Evolutionary conservation across 2,329 filamentous ascomycete genomes (phyloP).

Genomic region (Cercospora sojina): DNA sequence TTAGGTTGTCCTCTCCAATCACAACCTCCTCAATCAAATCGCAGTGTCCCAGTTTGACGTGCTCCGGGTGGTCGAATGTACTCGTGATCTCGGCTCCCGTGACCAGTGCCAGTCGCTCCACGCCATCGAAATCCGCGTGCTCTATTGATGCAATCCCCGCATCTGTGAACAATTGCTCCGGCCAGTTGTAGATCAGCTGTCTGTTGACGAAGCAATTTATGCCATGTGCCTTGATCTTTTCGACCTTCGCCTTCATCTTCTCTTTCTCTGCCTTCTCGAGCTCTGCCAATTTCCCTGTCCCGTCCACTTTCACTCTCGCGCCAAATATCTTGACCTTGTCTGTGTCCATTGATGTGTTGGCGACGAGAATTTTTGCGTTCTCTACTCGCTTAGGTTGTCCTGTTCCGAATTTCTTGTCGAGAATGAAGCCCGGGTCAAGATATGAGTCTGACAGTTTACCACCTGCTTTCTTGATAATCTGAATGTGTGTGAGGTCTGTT

Average conservation of each 20-base stretch:
- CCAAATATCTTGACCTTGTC: slow-evolving; percentile 99
- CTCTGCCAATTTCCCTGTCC: slow-evolving; percentile 95
- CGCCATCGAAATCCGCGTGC: slow-evolving; percentile 97
- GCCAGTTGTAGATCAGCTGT: slow-evolving; percentile 99
- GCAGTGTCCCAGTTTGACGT: slow-evolving; percentile 93
- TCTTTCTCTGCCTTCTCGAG: slow-evolving; percentile 97
- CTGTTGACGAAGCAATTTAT: slow-evolving; percentile 99
- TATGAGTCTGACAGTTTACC: slow-evolving; percentile 98
- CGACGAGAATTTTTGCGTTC: slow-evolving; percentile 96
- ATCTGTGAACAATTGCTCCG: slow-evolving; percentile 96
- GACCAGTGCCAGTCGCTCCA: slow-evolving; percentile 89
- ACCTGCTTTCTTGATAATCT: slow-evolving; percentile 99
- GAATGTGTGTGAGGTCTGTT: slow-evolving; percentile 93
- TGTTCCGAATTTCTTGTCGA: slow-evolving; percentile 98
- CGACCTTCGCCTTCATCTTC: slow-evolving; percentile 99
- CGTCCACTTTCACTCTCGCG: slow-evolving; percentile 92
- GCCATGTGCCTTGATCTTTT: slow-evolving; percentile 96
- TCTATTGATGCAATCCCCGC: slow-evolving; percentile 98
- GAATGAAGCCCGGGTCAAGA: slow-evolving; percentile 94
- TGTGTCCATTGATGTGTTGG: slow-evolving; percentile 98
- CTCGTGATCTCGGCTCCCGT: slow-evolving; percentile 97
- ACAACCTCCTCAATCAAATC: slow-evolving; percentile 97
- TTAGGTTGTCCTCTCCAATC: slow-evolving; percentile 94
- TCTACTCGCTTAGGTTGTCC: slow-evolving; percentile 97
- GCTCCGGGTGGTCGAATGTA: slow-evolving; percentile 96